These are phyloP conservation scores for Eucalyptus cloeziana DNA, from an alignment of 345 rosid genomes.

Conservation along the genomic window DNA sequence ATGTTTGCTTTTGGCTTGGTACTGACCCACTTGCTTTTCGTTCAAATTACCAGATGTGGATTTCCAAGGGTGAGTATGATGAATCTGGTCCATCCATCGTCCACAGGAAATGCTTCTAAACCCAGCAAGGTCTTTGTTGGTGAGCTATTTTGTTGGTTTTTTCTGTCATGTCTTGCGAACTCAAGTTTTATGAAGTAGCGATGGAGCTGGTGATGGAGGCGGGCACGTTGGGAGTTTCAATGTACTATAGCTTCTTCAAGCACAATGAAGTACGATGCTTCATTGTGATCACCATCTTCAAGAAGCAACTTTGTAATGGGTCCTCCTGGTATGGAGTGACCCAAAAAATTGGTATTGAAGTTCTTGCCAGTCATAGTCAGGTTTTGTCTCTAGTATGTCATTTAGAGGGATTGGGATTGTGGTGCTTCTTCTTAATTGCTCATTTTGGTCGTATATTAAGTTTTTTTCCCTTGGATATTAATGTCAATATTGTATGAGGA, in stretches of 20 bases:
- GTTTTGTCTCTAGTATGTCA: background rate
- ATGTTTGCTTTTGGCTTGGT: background rate
- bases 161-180: background rate
- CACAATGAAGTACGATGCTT: background rate
- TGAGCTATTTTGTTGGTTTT: conserved; percentile 18
- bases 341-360: background rate
- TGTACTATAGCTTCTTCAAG: background rate
- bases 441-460: background rate
- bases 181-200: background rate
- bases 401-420: background rate
- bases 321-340: background rate
- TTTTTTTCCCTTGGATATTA: background rate
- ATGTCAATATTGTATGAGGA: background rate
- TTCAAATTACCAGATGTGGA: conserved; percentile 36
- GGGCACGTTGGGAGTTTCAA: background rate
- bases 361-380: background rate
- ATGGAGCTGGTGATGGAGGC: background rate
- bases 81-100: conserved; percentile 61
- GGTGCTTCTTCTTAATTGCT: background rate
- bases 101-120: conserved; percentile 67
- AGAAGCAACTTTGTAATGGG: background rate
- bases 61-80: conserved; percentile 52
- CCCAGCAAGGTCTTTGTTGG: conserved; percentile 11
- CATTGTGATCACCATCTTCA: background rate
- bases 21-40: background rate